phyloP scores from a whole-genome alignment of 1,284 basidiomycete genomes.

The Microbotryomycetes sp. region DNA sequence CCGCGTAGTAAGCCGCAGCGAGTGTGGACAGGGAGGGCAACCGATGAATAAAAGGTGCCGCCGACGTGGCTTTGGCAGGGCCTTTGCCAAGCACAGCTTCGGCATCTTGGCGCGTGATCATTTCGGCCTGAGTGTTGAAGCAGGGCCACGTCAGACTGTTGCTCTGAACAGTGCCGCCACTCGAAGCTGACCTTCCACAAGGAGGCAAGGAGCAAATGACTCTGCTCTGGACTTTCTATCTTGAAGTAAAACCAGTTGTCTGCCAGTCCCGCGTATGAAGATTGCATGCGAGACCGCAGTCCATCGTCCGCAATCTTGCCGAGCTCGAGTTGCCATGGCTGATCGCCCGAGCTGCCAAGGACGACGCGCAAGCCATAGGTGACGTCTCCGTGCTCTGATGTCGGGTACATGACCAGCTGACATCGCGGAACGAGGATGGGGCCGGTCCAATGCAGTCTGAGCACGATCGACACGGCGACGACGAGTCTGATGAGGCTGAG shows the following conservation, averaged over 20 bases:
- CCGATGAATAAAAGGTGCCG: not conserved
- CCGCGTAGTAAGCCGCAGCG: conserved; percentile 3
- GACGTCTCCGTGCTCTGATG: not conserved
- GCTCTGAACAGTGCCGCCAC: no score
- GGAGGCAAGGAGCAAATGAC: not conserved
- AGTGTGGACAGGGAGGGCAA: not conserved
- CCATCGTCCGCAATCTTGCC: conserved; percentile 5
- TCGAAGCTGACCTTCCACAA: not conserved
- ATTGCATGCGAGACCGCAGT: not conserved
- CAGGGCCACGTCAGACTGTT: no score
- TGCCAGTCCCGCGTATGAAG: not conserved
- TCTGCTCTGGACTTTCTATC: not conserved
- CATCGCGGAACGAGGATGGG: not conserved
- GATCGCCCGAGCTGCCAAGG: not conserved
- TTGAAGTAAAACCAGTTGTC: conserved; percentile 4
- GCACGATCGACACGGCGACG: not conserved
- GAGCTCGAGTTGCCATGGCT: not conserved
- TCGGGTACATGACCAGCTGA: not conserved
- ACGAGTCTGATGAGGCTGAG: not conserved
- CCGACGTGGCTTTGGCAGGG: not conserved
- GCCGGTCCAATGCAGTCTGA: not conserved
- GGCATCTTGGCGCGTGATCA: conserved; percentile 2
- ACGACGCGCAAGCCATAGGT: conserved; percentile 3
- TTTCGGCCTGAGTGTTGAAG: conserved; percentile 1
- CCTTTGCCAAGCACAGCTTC: conserved; percentile 1